Base-by-base conservation (phyloP, 1,139 yeast species). In the Magnusiomyces tetraspermus region DNA sequence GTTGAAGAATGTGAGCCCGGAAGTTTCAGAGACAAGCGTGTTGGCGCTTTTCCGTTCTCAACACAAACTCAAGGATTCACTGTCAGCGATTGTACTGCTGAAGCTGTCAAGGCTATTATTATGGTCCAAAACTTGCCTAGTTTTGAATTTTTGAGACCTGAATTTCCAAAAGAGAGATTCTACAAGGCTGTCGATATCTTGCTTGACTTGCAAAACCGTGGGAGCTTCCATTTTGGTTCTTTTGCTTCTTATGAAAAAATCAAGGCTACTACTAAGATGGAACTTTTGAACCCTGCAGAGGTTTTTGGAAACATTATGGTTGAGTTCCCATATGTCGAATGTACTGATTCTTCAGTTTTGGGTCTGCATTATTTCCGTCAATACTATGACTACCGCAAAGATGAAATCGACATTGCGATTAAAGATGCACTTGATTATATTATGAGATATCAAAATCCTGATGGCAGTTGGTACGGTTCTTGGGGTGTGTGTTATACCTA, bases 401-500 rank as follows among this genome's bases (percentile, higher is more conserved):
- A 75, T 8, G 88, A 85, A 49, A 82, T 94, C 45, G 72, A 76
- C 50, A 63, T 71, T 37, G 82, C 96, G 0, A 85, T 94, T 48
- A 74, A 78, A 3, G 76, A 80, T 53, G 97, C 97, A 0, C 76
- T 87, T 17, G 70, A 76, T 2, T 94, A 83, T 62, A 87, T 94
- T 48, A 77, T 78, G 51, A 67, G 72, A 3, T 77, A 78, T 1
- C 98, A 94, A 67, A 73, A 76, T 46, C 64, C 66, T 0, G 96
- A 92, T 66, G 99, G 99, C 0, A 83, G 96, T 10, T 94, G 98
- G 97, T 94, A 90, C 66, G 99, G 99, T 1, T 83, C 90, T 45
- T 94, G 99, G 99, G 99, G 98, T 45, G 84, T 94, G 11, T 94
- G 99, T 65, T 89, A 78, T 65, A 87, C 97, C 0, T 94, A 94